Conservation (phyloP, 352 stramenopile species). For the Globisporangium splendens region DNA sequence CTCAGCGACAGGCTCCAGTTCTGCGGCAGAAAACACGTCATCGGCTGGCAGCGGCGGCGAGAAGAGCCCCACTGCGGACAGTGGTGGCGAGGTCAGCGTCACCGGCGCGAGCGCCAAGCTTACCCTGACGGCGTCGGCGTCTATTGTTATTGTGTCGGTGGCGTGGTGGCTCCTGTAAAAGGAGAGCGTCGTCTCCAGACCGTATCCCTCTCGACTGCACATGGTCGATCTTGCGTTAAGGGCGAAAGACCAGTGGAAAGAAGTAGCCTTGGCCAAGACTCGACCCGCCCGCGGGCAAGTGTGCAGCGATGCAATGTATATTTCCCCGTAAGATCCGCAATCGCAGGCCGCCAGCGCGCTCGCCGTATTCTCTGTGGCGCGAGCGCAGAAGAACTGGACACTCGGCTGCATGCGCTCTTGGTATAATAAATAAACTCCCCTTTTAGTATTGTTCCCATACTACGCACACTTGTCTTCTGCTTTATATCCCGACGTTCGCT, state of each 20-base stretch:
- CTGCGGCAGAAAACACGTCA: too few relatives aligned
- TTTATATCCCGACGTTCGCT: too few relatives aligned
- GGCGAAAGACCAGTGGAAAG: constrained; percentile 16
- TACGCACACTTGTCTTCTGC: too few relatives aligned
- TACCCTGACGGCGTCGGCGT: constrained; percentile 1
- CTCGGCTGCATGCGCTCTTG: too few relatives aligned
- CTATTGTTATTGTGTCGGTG: constrained; percentile 2
- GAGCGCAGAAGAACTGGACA: too few relatives aligned
- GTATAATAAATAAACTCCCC: too few relatives aligned
- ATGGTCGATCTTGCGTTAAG: constrained; percentile 1
- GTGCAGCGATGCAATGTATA: neutral
- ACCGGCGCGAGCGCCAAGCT: neutral
- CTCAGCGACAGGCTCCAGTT: too few relatives aligned
- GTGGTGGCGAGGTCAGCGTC: neutral
- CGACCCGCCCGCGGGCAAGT: constrained; percentile 1
- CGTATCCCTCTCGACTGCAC: neutral
- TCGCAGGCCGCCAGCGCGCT: neutral
- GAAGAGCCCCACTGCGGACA: neutral
- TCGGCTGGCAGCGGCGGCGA: neutral
- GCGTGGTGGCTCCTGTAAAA: constrained; percentile 1
- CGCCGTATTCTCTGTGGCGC: too few relatives aligned
- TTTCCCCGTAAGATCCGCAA: neutral
- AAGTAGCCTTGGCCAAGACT: constrained; percentile 9
- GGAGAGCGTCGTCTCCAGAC: neutral
- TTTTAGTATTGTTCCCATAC: neutral